Conservation (phyloP, 2,329 filamentous ascomycete genomes). For the Alternaria sp. region DNA sequence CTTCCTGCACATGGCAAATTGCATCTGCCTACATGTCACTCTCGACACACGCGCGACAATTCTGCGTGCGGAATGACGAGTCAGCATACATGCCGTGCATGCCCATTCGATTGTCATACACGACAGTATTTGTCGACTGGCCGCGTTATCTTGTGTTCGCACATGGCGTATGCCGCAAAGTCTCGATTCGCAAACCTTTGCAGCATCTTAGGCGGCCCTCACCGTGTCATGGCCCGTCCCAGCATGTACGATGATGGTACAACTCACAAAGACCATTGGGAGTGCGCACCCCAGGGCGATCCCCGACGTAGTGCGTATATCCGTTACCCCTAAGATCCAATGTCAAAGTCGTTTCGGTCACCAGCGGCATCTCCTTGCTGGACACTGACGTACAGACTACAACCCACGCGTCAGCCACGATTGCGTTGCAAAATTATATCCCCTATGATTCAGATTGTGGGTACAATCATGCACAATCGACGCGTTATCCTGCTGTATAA, state of each 20-base stretch:
- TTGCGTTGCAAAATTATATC: neutral
- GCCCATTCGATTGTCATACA: neutral
- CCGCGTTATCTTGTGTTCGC: neutral
- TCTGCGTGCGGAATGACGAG: neutral
- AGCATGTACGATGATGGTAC: slow-evolving; percentile 8
- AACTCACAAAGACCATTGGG: slow-evolving; percentile 4
- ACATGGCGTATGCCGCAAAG: neutral
- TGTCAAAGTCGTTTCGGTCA: neutral
- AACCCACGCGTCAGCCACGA: neutral
- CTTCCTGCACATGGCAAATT: neutral
- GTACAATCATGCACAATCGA: slow-evolving; percentile 12
- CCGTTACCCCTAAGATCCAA: neutral
- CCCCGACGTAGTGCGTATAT: neutral
- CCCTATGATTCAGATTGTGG: slow-evolving; percentile 4
- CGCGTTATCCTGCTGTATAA: slow-evolving; percentile 1
- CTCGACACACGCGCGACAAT: neutral
- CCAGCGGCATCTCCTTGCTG: neutral
- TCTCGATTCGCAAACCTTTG: neutral
- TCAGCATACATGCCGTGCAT: neutral
- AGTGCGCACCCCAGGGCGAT: slow-evolving; percentile 1
- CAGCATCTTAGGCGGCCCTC: slow-evolving; percentile 4
- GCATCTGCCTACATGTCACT: neutral
- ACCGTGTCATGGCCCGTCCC: slow-evolving; percentile 7
- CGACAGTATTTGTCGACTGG: neutral
- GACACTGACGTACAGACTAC: neutral